A percentile compares a stretch with the other conserved stretches of the same genome.
These are phyloP conservation scores for Heterobasidion irregulare DNA, from an alignment of 1,284 basidiomycete species.

Conservation along the genomic window DNA sequence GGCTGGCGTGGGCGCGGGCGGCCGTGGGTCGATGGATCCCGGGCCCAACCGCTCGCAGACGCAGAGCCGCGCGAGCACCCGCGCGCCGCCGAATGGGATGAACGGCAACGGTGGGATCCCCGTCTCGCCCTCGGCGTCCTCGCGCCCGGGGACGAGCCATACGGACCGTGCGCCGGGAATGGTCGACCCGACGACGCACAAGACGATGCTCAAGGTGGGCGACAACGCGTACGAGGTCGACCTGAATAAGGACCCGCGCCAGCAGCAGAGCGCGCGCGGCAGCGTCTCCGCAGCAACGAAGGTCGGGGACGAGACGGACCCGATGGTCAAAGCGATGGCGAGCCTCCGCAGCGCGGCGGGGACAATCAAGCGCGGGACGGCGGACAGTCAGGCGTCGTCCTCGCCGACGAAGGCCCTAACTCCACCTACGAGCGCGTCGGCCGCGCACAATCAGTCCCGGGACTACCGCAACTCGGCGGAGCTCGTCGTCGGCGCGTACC, in stretches of 20 bases:
- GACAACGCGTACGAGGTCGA: constrained; percentile 60
- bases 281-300: constrained; percentile 1
- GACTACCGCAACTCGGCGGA: constrained; percentile 65
- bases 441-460: constrained; percentile 11
- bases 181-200: constrained; percentile 24
- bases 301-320: constrained; percentile 45
- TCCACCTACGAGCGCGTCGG: constrained; percentile 3
- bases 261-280: constrained; percentile 3
- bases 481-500: constrained; percentile 67
- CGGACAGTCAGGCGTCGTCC: constrained; percentile 10
- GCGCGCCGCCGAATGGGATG: constrained; percentile 11
- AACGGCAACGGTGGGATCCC: constrained; percentile 16
- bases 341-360: constrained; percentile 31
- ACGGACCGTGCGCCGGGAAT: neutral
- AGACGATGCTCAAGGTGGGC: constrained; percentile 64
- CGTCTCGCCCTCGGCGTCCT: constrained; percentile 5
- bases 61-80: constrained; percentile 24
- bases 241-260: constrained; percentile 46
- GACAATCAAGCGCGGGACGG: constrained; percentile 13
- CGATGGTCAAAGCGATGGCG: constrained; percentile 45
- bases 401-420: constrained; percentile 16
- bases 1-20: constrained; percentile 58
- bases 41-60: constrained; percentile 17
- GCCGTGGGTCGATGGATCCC: constrained; percentile 16
- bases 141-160: constrained; percentile 1